Conservation (phyloP, 257 asterid species). For the Plantago elongata region DNA sequence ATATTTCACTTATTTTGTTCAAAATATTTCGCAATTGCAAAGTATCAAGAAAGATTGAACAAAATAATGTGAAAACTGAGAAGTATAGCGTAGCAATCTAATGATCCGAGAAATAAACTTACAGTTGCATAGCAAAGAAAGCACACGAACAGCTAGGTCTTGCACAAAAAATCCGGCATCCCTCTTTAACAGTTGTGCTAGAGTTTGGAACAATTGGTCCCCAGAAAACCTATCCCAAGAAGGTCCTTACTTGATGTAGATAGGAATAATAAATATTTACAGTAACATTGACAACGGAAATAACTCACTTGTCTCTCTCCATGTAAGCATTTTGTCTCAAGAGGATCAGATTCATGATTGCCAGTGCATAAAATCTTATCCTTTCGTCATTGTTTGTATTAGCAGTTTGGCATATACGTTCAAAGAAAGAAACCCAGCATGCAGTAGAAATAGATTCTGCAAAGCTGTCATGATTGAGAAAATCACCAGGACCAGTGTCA, state of each 20-base stretch:
- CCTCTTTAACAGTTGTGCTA: constrained; percentile 55
- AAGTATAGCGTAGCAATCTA: neutral
- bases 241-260: constrained; percentile 21
- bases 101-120: constrained; percentile 27
- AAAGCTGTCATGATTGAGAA: constrained; percentile 22
- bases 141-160: constrained; percentile 68
- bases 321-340: constrained; percentile 66
- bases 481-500: constrained; percentile 24
- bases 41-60: neutral
- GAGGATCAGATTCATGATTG: constrained; percentile 68
- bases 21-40: neutral
- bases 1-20: constrained; percentile 4
- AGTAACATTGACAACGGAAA: constrained; percentile 8
- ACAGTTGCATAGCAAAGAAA: constrained; percentile 79
- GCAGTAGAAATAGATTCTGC: constrained; percentile 37
- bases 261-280: constrained; percentile 8
- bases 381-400: constrained; percentile 33
- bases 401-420: constrained; percentile 49
- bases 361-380: constrained; percentile 59
- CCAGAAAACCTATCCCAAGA: constrained; percentile 50
- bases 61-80: neutral
- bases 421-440: constrained; percentile 59
- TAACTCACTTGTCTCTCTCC: constrained; percentile 76
- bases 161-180: constrained; percentile 66
- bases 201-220: constrained; percentile 44